phyloP scores from a whole-genome alignment of 805 yeast species.

The Candida silvicultrix region DNA sequence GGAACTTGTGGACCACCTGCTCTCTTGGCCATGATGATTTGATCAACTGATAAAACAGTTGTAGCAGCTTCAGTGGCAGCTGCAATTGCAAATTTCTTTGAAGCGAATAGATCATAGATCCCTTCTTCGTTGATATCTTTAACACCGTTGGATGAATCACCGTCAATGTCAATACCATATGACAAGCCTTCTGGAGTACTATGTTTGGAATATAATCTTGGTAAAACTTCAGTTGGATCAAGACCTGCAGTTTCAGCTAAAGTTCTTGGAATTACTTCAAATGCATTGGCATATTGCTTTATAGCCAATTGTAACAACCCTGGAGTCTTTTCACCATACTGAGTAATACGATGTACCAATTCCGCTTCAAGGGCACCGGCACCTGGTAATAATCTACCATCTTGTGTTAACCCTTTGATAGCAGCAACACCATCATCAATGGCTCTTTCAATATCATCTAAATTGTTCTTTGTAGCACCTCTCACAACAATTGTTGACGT shows the following conservation, averaged over 20 bases:
- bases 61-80: conserved; percentile 94
- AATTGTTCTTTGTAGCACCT: conserved; percentile 91
- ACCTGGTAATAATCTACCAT: conserved; percentile 79
- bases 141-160: conserved; percentile 59
- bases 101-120: conserved; percentile 71
- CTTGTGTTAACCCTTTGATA: conserved; percentile 82
- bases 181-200: conserved; percentile 36
- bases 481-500: conserved; percentile 91
- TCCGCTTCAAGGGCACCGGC: conserved; percentile 96
- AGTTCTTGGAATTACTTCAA: conserved; percentile 89
- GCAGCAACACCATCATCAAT: conserved; percentile 95
- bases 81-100: conserved; percentile 81
- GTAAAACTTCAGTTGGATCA: conserved; percentile 83
- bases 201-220: conserved; percentile 86
- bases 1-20: conserved; percentile 98
- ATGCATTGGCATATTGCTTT: conserved; percentile 88
- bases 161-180: conserved; percentile 76
- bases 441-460: conserved; percentile 95
- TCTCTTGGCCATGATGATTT: conserved; percentile 97
- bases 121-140: conserved; percentile 64
- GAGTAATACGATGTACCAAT: conserved; percentile 69
- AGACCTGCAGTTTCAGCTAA: conserved; percentile 93
- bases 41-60: conserved; percentile 89
- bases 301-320: conserved; percentile 91
- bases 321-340: conserved; percentile 89